Conservation (phyloP, 352 stramenopile genomes). For the Plasmopara viticola region DNA sequence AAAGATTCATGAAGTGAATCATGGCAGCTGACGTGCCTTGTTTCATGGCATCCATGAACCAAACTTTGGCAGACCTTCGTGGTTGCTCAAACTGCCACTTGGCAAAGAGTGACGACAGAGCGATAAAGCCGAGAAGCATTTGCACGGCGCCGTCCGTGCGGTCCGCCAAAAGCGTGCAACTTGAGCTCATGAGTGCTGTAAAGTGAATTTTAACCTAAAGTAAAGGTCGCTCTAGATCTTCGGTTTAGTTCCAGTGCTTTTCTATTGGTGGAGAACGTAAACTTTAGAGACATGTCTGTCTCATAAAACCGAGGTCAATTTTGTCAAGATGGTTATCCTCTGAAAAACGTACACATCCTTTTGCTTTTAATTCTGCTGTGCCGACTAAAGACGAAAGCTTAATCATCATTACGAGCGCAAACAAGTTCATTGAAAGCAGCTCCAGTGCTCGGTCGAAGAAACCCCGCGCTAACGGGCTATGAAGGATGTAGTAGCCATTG, state of each 20-base stretch:
- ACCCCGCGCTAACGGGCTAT: no score
- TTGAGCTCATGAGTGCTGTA: constrained; percentile 23
- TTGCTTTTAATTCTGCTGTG: no score
- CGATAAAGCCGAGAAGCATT: constrained; percentile 66
- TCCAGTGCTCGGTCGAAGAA: no score
- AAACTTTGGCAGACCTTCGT: constrained; percentile 54
- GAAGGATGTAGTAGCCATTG: no score
- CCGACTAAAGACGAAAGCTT: no score
- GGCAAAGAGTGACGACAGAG: constrained; percentile 67
- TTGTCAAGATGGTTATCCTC: no score
- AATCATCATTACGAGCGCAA: no score
- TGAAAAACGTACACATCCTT: no score
- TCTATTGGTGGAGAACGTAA: background rate
- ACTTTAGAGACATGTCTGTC: no score
- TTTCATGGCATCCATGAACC: constrained; percentile 83
- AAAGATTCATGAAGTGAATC: constrained; percentile 76
- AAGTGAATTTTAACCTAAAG: constrained; percentile 21
- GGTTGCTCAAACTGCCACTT: constrained; percentile 73
- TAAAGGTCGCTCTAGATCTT: constrained; percentile 1
- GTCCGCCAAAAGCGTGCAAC: constrained; percentile 66
- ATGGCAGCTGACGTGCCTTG: constrained; percentile 73
- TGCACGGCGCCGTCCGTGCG: constrained; percentile 69
- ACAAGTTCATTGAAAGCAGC: no score
- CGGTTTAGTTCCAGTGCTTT: background rate
- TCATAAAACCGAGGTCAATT: no score